Conservation (phyloP, 108 stramenopile genomes). For the Skeletonema potamos region DNA sequence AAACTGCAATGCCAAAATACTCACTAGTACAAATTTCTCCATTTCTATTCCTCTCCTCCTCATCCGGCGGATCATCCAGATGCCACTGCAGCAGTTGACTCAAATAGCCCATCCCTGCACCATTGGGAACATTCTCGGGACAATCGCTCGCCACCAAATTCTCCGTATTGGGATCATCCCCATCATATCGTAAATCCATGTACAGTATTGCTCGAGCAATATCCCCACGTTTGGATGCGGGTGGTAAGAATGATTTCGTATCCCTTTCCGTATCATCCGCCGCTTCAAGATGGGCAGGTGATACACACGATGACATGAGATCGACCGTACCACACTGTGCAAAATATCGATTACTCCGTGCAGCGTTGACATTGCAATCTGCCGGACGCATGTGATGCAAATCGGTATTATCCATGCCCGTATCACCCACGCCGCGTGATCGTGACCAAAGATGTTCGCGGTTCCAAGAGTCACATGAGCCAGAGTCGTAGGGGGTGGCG, state of each 20-base stretch:
- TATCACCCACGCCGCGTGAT: conserved; percentile 32
- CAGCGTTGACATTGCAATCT: conserved; percentile 69
- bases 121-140: conserved; percentile 30
- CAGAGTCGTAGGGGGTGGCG: conserved; percentile 24
- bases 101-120: conserved; percentile 55
- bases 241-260: conserved; percentile 46
- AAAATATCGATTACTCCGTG: conserved; percentile 60
- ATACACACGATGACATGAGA: conserved; percentile 11
- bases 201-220: conserved; percentile 79
- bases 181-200: conserved; percentile 74
- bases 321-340: conserved; percentile 35
- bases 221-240: conserved; percentile 61
- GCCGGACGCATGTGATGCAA: conserved; percentile 65
- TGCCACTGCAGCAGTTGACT: conserved; percentile 73
- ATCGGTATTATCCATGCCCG: conserved; percentile 48
- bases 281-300: conserved; percentile 49
- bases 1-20: not conserved
- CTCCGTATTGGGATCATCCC: conserved; percentile 24
- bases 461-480: conserved; percentile 63
- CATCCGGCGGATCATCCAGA: conserved; percentile 60
- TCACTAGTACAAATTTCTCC: conserved; percentile 47
- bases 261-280: conserved; percentile 45
- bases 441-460: conserved; percentile 71
- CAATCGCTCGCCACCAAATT: conserved; percentile 40
- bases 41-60: conserved; percentile 63